Base-by-base conservation (phyloP, 805 yeast species). In the Ogataea ganodermae region DNA sequence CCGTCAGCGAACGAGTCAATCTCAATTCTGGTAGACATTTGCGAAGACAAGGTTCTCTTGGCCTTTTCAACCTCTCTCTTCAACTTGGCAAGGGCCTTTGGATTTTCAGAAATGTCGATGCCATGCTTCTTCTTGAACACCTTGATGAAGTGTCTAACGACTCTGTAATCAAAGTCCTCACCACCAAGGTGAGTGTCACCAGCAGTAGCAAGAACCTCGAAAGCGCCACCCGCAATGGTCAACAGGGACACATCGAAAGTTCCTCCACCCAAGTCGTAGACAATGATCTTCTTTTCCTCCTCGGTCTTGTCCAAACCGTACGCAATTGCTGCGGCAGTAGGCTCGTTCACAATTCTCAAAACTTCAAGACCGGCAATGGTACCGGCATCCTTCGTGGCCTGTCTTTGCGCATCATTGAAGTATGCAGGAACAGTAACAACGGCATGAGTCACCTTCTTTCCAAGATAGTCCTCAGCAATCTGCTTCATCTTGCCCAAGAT, bases 41-140 rank as follows among this genome's bases (percentile, higher is more conserved):
- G 96, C 50, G 96, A 85, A 17, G 97, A 91, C 66, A 92, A 78
- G 35, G 96, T 83, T 77, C 99, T 86, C 83, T 92, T 92, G 46
- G 98, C 98, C 80, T 94, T 89, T 78, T 91, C 98, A 68, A 90
- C 96, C 70, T 92, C 97, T 68, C 97, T 87, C 84, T 92, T 91
- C 67, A 91, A 81, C 76, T 92, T 89, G 62, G 96, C 88, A 63
- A 91, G 73, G 35, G 97, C 91, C 75, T 90, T 87, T 61, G 83
- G 78, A 75, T 89, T 90, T 51, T 79, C 76, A 57, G 88, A 70
- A 55, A 92, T 76, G 70, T 94, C 97, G 63, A 89, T 84, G 63
- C 80, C 80, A 70, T 90, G 83, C 79, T 92, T 92, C 84, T 94
- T 88, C 81, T 91, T 89, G 78, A 90, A 90, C 48, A 83, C 78